Conservation (phyloP, 495 filamentous ascomycete species). For the Neurospora terricola region DNA sequence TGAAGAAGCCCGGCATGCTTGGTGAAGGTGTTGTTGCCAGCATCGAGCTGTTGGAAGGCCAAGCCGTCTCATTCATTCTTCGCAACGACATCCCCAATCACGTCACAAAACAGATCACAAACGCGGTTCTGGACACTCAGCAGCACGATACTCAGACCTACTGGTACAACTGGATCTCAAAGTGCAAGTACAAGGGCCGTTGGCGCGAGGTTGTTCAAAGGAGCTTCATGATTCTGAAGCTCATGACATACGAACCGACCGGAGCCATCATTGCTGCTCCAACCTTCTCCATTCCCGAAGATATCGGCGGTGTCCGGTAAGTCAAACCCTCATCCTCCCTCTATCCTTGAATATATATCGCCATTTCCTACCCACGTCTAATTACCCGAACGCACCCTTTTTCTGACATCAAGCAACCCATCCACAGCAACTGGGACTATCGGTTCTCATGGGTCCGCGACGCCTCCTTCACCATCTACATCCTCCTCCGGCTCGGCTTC, state of each 20-base stretch:
- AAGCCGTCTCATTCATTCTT: constrained; percentile 56
- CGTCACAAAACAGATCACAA: constrained; percentile 42
- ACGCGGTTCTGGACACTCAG: constrained; percentile 41
- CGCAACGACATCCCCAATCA: constrained; percentile 45
- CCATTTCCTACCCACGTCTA: not conserved
- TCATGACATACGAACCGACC: constrained; percentile 54
- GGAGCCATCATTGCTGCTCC: constrained; percentile 41
- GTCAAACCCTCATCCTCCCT: not conserved
- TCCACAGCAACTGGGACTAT: constrained; percentile 63
- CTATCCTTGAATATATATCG: not conserved
- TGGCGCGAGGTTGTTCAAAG: constrained; percentile 59
- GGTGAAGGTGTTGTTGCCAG: constrained; percentile 51
- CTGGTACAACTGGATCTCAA: constrained; percentile 63
- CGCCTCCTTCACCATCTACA: constrained; percentile 65
- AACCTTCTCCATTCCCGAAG: constrained; percentile 59
- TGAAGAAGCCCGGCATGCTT: constrained; percentile 38
- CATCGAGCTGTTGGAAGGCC: constrained; percentile 50
- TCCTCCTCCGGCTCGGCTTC: constrained; percentile 63
- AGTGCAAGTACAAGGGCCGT: constrained; percentile 57
- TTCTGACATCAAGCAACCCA: constrained; percentile 2
- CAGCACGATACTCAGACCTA: constrained; percentile 56
- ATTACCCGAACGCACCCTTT: not conserved
- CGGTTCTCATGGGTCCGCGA: constrained; percentile 67
- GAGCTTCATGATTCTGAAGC: constrained; percentile 60
- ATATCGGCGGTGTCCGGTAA: constrained; percentile 51